Percentiles rank a stretch among this genome's conserved stretches.
Evolutionary conservation across 2,329 filamentous ascomycete genomes (phyloP).

Genomic region (Pestalotiopsis sp.): DNA sequence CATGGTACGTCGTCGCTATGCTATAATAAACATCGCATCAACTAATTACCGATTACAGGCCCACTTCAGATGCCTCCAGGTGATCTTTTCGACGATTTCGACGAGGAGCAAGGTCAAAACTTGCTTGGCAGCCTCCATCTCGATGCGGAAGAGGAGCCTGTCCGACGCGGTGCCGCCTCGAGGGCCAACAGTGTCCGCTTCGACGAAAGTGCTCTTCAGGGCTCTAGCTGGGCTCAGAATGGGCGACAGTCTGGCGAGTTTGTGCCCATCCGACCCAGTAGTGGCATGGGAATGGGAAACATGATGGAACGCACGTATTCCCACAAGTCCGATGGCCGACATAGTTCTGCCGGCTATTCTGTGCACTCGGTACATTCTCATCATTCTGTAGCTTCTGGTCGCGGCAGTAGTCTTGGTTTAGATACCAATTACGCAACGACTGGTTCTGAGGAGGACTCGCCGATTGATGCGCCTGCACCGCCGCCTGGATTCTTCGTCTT

Average conservation of each 20-base stretch:
- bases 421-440: slow-evolving; percentile 71
- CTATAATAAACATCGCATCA: slow-evolving; percentile 13
- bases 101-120: slow-evolving; percentile 83
- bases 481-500: slow-evolving; percentile 84
- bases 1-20: slow-evolving; percentile 66
- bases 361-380: slow-evolving; percentile 65
- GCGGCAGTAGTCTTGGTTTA: slow-evolving; percentile 85
- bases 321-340: slow-evolving; percentile 92
- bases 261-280: slow-evolving; percentile 74
- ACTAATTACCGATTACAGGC: slow-evolving; percentile 51
- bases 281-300: slow-evolving; percentile 77
- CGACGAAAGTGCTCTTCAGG: slow-evolving; percentile 91
- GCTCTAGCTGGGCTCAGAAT: slow-evolving; percentile 81
- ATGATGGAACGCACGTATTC: slow-evolving; percentile 91
- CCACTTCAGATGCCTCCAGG: slow-evolving; percentile 77
- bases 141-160: slow-evolving; percentile 84
- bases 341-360: slow-evolving; percentile 89
- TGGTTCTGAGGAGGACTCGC: slow-evolving; percentile 67
- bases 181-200: slow-evolving; percentile 97
- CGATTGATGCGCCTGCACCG: slow-evolving; percentile 72
- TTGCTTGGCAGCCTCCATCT: slow-evolving; percentile 81
- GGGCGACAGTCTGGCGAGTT: slow-evolving; percentile 85
- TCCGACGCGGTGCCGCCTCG: slow-evolving; percentile 83
- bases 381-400: slow-evolving; percentile 74
- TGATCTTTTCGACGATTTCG: slow-evolving; percentile 88